Evolutionary conservation across 352 stramenopile genomes (phyloP).

Genomic region (Phytophthora nicotianae): DNA sequence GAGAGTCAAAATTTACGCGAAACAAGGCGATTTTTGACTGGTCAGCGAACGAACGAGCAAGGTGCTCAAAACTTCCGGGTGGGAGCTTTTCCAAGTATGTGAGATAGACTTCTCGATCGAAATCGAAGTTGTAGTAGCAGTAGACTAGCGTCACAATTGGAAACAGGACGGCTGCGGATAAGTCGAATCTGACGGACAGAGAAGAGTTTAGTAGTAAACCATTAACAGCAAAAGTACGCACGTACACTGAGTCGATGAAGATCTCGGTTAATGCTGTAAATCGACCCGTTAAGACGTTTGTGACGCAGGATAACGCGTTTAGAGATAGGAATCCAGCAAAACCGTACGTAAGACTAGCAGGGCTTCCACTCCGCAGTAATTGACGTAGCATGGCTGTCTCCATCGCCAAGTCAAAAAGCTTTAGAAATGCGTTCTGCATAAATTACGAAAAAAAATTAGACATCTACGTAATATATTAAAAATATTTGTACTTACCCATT

Average conservation of each 20-base stretch:
- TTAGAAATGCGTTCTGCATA: slow-evolving; percentile 42
- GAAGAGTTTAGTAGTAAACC: not conserved
- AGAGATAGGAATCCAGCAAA: slow-evolving; percentile 30
- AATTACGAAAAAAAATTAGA: not conserved
- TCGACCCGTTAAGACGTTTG: slow-evolving; percentile 16
- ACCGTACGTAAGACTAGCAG: slow-evolving; percentile 20
- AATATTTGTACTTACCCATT: slow-evolving; percentile 39
- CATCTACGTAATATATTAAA: not conserved
- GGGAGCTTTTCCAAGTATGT: not conserved
- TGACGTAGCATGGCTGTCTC: slow-evolving; percentile 30
- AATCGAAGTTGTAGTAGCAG: slow-evolving; percentile 5
- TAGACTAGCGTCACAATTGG: slow-evolving; percentile 6
- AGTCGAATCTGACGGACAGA: slow-evolving; percentile 3
- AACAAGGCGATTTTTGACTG: not conserved
- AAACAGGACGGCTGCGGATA: slow-evolving; percentile 9
- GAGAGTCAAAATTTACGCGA: not conserved
- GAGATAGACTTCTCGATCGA: not conserved
- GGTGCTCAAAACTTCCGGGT: not conserved
- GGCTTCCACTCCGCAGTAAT: slow-evolving; percentile 27
- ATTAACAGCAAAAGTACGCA: not conserved
- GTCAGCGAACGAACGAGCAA: not conserved
- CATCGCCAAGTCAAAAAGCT: slow-evolving; percentile 36
- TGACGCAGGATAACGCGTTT: slow-evolving; percentile 33
- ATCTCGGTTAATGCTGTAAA: slow-evolving; percentile 38
- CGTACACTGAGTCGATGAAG: slow-evolving; percentile 41